Base-by-base conservation (phyloP, 2,329 filamentous ascomycete genomes). In the Colletotrichum cordylinicola region DNA sequence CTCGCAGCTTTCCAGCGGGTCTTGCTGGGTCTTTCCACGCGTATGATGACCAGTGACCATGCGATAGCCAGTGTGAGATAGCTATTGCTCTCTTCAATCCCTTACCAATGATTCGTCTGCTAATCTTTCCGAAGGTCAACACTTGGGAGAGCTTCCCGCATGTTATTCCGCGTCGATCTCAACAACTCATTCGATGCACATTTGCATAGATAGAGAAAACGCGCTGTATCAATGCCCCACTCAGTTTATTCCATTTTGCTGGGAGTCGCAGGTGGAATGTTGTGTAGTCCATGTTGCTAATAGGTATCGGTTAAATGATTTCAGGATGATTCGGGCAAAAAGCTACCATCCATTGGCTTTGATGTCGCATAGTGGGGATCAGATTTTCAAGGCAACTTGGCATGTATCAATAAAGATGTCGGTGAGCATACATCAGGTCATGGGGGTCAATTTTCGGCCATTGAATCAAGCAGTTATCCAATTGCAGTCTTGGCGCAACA, bases 1-100 rank as follows among this genome's bases (percentile, higher is more conserved):
- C 31, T 77, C 15, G 39, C 55, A 5, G 33, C 55, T n/a, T 77
- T 74, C 12, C 67, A 74, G n/a, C 61, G 69, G 10, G 66, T 75
- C 16, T 18, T 77, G 12, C 33, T 77, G 6, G n/a, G 43, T 21
- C 39, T 77, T 24, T 77, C 67, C 1, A 70, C 33, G 18, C 15
- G 71, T 4, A 24, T 68, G 12, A 65, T 74, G 56, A 71, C 62
- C 15, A 29, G 21, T 58, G 56, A 55, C 64, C 52, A 35, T 13
- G 12, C 31, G 15, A 33, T 33, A 13, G 8, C 29, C 29, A 24
- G 18, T 52, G 65, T 67, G 27, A 56, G 65, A 16, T 35, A n/a
- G 2, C 18, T 29, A 16, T 15, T 67, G n/a, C 12, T 37, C n/a
- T 16, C 21, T n/a, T 35, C 58, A 15, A 18, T 15, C n/a, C 29